Evolutionary conservation across 106 monocot species (phyloP).

Genomic region (Chionographis japonica): DNA sequence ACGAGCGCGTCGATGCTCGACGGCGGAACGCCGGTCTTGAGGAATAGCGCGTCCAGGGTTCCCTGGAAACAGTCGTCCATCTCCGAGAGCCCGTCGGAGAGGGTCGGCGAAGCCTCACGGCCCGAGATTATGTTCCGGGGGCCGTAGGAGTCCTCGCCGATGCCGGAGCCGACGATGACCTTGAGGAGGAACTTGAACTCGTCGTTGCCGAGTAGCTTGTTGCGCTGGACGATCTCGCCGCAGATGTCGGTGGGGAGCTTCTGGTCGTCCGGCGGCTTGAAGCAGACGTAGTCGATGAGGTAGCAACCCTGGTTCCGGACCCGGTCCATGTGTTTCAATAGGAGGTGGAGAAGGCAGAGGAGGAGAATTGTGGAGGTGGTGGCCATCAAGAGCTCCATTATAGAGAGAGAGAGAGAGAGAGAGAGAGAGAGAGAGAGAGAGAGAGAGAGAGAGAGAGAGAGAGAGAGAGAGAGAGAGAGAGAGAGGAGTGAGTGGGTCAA

Average conservation of each 20-base stretch:
- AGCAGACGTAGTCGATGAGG: conserved; percentile 71
- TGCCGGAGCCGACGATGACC: conserved; percentile 77
- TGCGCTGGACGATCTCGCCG: conserved; percentile 53
- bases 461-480: no score
- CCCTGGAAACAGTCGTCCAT: conserved; percentile 65
- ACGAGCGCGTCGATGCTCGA: conserved; percentile 42
- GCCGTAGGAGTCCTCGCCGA: conserved; percentile 82
- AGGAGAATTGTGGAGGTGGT: conserved; percentile 12
- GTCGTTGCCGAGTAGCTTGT: conserved; percentile 42
- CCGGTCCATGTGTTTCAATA: conserved; percentile 8
- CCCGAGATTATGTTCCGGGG: conserved; percentile 55
- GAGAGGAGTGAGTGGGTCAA: no score
- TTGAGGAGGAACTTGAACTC: conserved; percentile 80
- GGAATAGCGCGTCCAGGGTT: conserved; percentile 46
- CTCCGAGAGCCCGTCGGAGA: conserved; percentile 43
- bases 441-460: no score
- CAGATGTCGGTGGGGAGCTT: conserved; percentile 51
- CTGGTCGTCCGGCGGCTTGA: conserved; percentile 60
- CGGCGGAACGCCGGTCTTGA: conserved; percentile 18
- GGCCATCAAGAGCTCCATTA: conserved; percentile 10
- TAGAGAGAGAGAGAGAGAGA: not conserved
- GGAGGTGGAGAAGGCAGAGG: conserved; percentile 17
- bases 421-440: no score
- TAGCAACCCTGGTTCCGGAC: conserved; percentile 39
- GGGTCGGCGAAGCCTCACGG: conserved; percentile 34